A percentile compares a stretch with the other conserved stretches of the same genome.
Evolutionary conservation across 164 flowering plant genomes (phyloP).

Genomic region (Stephania japonica): DNA sequence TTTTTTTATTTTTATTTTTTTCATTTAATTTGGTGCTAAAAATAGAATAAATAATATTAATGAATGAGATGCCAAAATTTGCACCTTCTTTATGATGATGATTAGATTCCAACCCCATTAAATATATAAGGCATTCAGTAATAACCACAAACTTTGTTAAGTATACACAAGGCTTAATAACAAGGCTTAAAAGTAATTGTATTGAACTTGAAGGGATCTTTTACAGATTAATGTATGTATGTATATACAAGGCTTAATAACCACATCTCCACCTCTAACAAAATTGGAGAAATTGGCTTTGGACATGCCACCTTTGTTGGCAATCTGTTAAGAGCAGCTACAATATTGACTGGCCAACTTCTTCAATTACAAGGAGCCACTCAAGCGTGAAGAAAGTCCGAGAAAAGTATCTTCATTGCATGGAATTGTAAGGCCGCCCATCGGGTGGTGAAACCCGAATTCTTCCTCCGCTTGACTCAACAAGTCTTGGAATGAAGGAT

Average conservation of each 20-base stretch:
- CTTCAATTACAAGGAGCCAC: background rate
- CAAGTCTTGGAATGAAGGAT: slow-evolving; percentile 23
- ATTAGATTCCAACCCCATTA: background rate
- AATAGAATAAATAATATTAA: too few species aligned
- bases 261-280: background rate
- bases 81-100: too few species aligned
- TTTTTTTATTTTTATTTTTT: too few species aligned
- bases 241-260: background rate
- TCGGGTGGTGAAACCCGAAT: slow-evolving; percentile 7
- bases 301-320: background rate
- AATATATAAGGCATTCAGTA: too few species aligned
- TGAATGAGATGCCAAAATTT: too few species aligned
- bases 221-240: background rate
- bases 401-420: slow-evolving; percentile 2
- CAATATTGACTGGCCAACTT: background rate
- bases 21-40: too few species aligned
- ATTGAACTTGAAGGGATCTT: background rate
- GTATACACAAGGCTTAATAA: background rate
- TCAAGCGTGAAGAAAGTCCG: background rate
- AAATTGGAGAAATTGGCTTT: background rate
- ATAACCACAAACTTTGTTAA: too few species aligned
- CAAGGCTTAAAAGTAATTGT: background rate
- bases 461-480: slow-evolving; percentile 25
- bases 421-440: slow-evolving; percentile 14
- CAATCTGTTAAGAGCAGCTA: background rate